phyloP scores from a whole-genome alignment of 768 basidiomycete genomes.

The Kwoniella mangroviensis region DNA sequence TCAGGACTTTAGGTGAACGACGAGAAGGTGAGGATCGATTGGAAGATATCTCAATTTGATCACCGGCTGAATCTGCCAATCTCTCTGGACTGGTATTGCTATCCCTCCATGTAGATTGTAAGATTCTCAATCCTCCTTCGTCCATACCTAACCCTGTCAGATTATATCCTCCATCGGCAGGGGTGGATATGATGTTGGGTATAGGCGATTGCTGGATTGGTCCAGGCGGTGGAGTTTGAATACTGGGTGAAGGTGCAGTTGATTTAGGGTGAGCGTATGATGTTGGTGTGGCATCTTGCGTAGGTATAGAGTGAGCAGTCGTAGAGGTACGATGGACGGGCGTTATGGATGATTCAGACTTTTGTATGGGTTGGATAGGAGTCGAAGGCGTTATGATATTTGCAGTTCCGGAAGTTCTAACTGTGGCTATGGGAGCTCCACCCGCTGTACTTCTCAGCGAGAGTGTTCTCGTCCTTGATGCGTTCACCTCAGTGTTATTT shows the following conservation, averaged over 20 bases:
- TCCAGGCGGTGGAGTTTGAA: constrained; percentile 3
- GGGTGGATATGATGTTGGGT: not conserved
- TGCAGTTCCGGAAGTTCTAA: constrained; percentile 6
- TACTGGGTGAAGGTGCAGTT: constrained; percentile 5
- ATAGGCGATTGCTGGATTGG: not conserved
- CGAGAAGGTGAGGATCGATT: constrained; percentile 21
- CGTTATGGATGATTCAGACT: not conserved
- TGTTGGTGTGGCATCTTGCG: not conserved
- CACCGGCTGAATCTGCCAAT: constrained; percentile 1
- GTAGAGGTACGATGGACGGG: not conserved
- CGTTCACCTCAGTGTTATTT: not conserved
- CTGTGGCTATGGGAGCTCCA: constrained; percentile 11
- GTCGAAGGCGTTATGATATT: constrained; percentile 1
- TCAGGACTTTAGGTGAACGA: constrained; percentile 8
- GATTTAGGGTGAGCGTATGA: not conserved
- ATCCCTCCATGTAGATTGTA: constrained; percentile 18
- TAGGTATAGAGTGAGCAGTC: no score
- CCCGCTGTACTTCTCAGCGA: constrained; percentile 10
- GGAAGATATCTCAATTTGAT: constrained; percentile 6
- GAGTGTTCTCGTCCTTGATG: constrained; percentile 14
- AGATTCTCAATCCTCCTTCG: constrained; percentile 10
- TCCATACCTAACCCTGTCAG: constrained; percentile 12
- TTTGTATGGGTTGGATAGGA: not conserved
- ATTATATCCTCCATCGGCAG: not conserved
- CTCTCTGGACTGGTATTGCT: constrained; percentile 4